These are phyloP conservation scores for Pseudocercospora musae DNA, from an alignment of 2,329 filamentous ascomycete genomes.

Conservation along the genomic window DNA sequence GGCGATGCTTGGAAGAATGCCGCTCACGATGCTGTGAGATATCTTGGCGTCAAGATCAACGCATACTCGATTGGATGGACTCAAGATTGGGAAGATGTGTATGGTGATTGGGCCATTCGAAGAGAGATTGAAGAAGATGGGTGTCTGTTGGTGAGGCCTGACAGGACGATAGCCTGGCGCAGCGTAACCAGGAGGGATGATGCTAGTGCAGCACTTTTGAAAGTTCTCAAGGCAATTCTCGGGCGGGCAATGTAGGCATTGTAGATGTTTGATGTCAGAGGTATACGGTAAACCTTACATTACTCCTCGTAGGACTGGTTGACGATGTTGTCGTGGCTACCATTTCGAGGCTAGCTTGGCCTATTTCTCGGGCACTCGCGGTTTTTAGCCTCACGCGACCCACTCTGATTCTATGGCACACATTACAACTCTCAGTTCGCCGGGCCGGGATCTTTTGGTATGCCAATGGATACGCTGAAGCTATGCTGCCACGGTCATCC, in stretches of 20 bases:
- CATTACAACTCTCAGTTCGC: neutral
- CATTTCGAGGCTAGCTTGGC: neutral
- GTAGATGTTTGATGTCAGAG: neutral
- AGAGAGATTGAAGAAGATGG: slow-evolving; percentile 58
- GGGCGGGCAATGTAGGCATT: slow-evolving; percentile 14
- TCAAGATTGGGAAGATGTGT: slow-evolving; percentile 61
- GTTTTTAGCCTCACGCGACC: neutral
- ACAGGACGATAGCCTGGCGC: slow-evolving; percentile 58
- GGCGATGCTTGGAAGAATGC: slow-evolving; percentile 53
- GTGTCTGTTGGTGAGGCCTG: slow-evolving; percentile 57
- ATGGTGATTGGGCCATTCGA: slow-evolving; percentile 56
- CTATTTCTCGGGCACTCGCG: neutral
- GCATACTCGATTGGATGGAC: slow-evolving; percentile 55
- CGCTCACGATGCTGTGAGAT: slow-evolving; percentile 39
- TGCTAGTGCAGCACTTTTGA: slow-evolving; percentile 22
- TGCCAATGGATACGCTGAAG: neutral
- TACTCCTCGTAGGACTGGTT: neutral
- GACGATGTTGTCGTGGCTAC: neutral
- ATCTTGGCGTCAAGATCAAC: slow-evolving; percentile 48
- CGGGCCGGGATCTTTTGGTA: neutral
- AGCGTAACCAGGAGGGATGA: slow-evolving; percentile 30
- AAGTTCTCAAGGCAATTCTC: slow-evolving; percentile 28
- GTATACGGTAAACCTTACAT: neutral
- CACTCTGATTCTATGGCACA: neutral
- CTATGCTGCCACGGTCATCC: slow-evolving; percentile 1